Evolutionary conservation across 768 basidiomycete species (phyloP).

Genomic region (Cantharellus anzutake): DNA sequence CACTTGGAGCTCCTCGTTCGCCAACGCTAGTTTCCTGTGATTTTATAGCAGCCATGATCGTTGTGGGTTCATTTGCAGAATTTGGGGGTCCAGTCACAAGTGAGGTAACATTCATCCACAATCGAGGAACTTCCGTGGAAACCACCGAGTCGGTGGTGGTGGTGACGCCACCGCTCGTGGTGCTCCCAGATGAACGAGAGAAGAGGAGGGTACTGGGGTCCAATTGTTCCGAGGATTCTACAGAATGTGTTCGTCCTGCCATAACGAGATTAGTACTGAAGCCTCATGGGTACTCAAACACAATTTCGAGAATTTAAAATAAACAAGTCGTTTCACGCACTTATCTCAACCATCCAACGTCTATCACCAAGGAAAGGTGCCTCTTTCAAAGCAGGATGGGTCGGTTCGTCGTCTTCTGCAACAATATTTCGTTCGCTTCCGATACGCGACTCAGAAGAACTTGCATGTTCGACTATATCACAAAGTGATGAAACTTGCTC

Average conservation of each 20-base stretch:
- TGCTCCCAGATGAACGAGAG: too few relatives aligned
- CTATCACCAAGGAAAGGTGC: constrained; percentile 44
- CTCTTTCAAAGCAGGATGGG: constrained; percentile 44
- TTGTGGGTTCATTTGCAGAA: constrained; percentile 32
- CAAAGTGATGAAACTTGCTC: constrained; percentile 36
- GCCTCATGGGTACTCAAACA: neutral
- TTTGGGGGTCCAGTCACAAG: constrained; percentile 42
- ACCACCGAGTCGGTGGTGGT: neutral
- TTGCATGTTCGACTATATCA: constrained; percentile 34
- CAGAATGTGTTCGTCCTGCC: neutral
- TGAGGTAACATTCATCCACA: constrained; percentile 50
- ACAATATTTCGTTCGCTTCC: constrained; percentile 9
- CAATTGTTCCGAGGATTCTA: constrained; percentile 1
- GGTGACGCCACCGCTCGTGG: too few relatives aligned
- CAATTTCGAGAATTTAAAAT: neutral
- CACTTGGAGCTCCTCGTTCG: constrained; percentile 40
- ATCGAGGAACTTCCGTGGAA: constrained; percentile 14
- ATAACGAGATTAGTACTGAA: neutral
- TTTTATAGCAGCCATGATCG: constrained; percentile 58
- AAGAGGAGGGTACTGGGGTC: constrained; percentile 2
- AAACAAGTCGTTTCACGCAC: constrained; percentile 15
- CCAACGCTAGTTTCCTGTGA: constrained; percentile 40
- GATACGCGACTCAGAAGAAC: constrained; percentile 9
- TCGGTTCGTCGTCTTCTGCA: constrained; percentile 15
- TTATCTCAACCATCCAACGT: constrained; percentile 23